phyloP scores from a whole-genome alignment of 768 basidiomycete species.

The Lepiota venenata region DNA sequence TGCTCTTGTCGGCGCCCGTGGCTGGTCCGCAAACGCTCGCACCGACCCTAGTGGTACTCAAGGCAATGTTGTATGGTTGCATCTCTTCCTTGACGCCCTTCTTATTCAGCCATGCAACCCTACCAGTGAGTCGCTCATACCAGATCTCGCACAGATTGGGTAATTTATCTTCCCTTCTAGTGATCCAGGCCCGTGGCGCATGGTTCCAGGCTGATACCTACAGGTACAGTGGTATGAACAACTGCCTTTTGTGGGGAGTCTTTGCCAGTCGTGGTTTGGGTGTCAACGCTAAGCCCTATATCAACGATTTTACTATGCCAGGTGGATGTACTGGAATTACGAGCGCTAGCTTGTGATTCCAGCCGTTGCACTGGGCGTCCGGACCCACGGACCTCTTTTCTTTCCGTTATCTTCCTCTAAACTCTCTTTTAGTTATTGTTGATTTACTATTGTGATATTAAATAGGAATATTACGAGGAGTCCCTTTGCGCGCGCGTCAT shows the following conservation, averaged over 20 bases:
- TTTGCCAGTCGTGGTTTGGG: slow-evolving; percentile 50
- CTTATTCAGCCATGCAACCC: slow-evolving; percentile 38
- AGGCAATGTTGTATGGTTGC: slow-evolving; percentile 39
- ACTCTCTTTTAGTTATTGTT: too few species aligned
- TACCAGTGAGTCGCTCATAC: slow-evolving; percentile 28
- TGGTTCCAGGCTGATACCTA: slow-evolving; percentile 50
- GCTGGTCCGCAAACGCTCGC: slow-evolving; percentile 24
- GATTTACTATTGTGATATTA: too few species aligned
- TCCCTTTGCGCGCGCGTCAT: too few species aligned
- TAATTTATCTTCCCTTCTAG: slow-evolving; percentile 17
- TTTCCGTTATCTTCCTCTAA: too few species aligned
- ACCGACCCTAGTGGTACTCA: slow-evolving; percentile 28
- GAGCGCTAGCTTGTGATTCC: too few species aligned
- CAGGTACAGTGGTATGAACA: slow-evolving; percentile 42
- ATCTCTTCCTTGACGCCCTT: slow-evolving; percentile 39
- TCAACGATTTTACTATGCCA: slow-evolving; percentile 24
- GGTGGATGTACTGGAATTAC: too few species aligned
- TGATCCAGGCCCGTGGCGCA: slow-evolving; percentile 41
- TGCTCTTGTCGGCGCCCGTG: slow-evolving; percentile 21
- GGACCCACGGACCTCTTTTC: too few species aligned
- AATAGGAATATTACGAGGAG: too few species aligned
- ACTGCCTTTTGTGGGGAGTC: slow-evolving; percentile 39
- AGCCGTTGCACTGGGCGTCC: too few species aligned
- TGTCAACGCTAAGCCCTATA: slow-evolving; percentile 20
- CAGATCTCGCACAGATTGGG: background rate